Evolutionary conservation across 192 early-diverging fungal species (phyloP).

Genomic region (Coemansia sp.): DNA sequence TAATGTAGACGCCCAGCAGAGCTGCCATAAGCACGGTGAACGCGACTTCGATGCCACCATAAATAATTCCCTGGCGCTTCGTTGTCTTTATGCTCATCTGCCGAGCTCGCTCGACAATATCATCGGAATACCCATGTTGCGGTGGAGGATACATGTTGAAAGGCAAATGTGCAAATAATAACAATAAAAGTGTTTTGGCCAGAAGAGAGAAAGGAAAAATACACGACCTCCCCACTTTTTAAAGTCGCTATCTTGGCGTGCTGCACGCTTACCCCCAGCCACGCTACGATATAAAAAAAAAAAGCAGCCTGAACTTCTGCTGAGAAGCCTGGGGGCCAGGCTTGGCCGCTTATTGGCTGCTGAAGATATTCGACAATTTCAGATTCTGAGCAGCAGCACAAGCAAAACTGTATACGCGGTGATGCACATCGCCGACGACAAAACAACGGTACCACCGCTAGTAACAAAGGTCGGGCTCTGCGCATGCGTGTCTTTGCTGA

Average conservation of each 20-base stretch:
- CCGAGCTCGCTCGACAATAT: slow-evolving; percentile 28
- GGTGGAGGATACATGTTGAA: slow-evolving; percentile 26
- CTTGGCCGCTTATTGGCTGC: too few species aligned
- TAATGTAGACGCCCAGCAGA: slow-evolving; percentile 37
- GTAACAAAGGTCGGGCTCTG: slow-evolving; percentile 37
- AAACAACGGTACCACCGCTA: slow-evolving; percentile 31
- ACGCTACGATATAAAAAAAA: too few species aligned
- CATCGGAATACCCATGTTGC: slow-evolving; percentile 14
- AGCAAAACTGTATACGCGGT: slow-evolving; percentile 36
- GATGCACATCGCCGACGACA: slow-evolving; percentile 40
- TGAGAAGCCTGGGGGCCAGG: too few species aligned
- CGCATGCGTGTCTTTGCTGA: slow-evolving; percentile 29
- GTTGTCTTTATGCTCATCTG: slow-evolving; percentile 20
- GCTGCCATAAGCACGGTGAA: slow-evolving; percentile 40
- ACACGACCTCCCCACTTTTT: neutral
- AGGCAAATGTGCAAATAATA: neutral
- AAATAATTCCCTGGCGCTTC: slow-evolving; percentile 30
- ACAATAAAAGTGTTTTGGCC: neutral
- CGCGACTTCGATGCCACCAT: slow-evolving; percentile 26
- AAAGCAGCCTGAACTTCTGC: too few species aligned
- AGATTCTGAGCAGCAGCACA: slow-evolving; percentile 39
- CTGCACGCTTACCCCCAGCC: too few species aligned
- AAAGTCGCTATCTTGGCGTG: neutral
- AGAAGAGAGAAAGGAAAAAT: neutral
- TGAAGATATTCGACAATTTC: too few species aligned